These are phyloP conservation scores for Lachancea mirantina DNA, from an alignment of 805 yeast species.

Conservation along the genomic window DNA sequence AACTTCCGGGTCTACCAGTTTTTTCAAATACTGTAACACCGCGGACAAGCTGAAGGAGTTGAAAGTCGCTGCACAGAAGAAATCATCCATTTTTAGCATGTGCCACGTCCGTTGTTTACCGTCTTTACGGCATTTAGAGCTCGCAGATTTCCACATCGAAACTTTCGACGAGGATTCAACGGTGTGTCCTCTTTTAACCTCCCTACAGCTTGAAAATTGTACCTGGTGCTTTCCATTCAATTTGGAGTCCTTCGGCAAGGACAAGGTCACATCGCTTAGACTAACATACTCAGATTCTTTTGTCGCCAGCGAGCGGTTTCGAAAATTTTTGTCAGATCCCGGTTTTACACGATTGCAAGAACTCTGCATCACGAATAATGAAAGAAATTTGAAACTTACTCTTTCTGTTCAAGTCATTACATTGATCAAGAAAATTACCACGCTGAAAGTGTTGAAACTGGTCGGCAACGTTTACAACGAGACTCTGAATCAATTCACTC, in stretches of 20 bases:
- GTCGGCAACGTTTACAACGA: slow-evolving; percentile 32
- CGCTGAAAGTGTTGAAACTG: slow-evolving; percentile 24
- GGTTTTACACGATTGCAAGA: slow-evolving; percentile 20
- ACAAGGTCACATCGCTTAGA: slow-evolving; percentile 19
- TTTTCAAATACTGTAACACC: slow-evolving; percentile 28
- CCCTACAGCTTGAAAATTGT: slow-evolving; percentile 37
- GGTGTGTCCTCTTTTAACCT: slow-evolving; percentile 18
- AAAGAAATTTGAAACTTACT: slow-evolving; percentile 24
- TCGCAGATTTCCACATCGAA: slow-evolving; percentile 38
- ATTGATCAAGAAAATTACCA: slow-evolving; percentile 29
- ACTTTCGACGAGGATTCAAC: slow-evolving; percentile 33
- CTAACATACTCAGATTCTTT: slow-evolving; percentile 29
- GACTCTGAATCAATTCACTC: slow-evolving; percentile 26
- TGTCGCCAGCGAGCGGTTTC: slow-evolving; percentile 33
- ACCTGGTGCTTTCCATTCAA: slow-evolving; percentile 54
- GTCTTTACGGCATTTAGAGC: slow-evolving; percentile 29
- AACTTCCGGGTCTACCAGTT: slow-evolving; percentile 30
- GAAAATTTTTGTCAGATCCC: slow-evolving; percentile 26
- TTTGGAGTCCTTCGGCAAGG: slow-evolving; percentile 27
- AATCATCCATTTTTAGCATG: slow-evolving; percentile 34
- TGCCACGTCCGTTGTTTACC: slow-evolving; percentile 37
- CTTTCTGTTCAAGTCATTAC: slow-evolving; percentile 29
- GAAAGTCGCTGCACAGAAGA: slow-evolving; percentile 17
- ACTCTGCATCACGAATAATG: slow-evolving; percentile 26
- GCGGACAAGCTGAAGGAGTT: slow-evolving; percentile 14